These are phyloP conservation scores for Urostyla sp. DNA, from an alignment of 73 alveolate genomes.

Conservation along the genomic window DNA sequence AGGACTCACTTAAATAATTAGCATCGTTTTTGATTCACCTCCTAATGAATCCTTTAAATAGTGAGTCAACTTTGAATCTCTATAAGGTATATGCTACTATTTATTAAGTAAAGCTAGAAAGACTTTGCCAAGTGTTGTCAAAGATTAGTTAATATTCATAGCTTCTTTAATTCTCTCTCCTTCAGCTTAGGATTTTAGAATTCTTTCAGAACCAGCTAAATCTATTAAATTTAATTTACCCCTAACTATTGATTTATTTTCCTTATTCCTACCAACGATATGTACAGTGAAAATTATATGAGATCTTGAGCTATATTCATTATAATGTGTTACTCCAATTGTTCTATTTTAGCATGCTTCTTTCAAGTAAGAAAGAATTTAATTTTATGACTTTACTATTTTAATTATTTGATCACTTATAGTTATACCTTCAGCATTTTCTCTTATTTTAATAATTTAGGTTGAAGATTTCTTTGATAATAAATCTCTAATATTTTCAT, in stretches of 20 bases:
- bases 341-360: conserved; percentile 79
- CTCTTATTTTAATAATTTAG: conserved; percentile 41
- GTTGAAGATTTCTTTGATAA: conserved; percentile 35
- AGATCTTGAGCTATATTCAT: conserved; percentile 92
- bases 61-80: conserved; percentile 85
- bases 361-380: conserved; percentile 53
- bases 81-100: conserved; percentile 73
- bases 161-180: conserved; percentile 74
- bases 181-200: conserved; percentile 59
- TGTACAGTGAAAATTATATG: conserved; percentile 90
- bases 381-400: conserved; percentile 26
- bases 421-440: conserved; percentile 46
- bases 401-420: conserved; percentile 8
- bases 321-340: conserved; percentile 89
- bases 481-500: conserved; percentile 79
- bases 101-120: conserved; percentile 59
- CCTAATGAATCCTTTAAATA: conserved; percentile 89
- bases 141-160: conserved; percentile 59
- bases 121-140: conserved; percentile 64
- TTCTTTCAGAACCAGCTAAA: conserved; percentile 97
- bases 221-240: conserved; percentile 94
- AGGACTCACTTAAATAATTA: conserved; percentile 81
- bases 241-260: conserved; percentile 39
- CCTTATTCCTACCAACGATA: conserved; percentile 63
- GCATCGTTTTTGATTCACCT: conserved; percentile 91